A percentile compares a stretch with the other conserved stretches of the same genome.
Conservation (phyloP, 1,284 basidiomycete species). For the Quambalaria eucalypti region DNA sequence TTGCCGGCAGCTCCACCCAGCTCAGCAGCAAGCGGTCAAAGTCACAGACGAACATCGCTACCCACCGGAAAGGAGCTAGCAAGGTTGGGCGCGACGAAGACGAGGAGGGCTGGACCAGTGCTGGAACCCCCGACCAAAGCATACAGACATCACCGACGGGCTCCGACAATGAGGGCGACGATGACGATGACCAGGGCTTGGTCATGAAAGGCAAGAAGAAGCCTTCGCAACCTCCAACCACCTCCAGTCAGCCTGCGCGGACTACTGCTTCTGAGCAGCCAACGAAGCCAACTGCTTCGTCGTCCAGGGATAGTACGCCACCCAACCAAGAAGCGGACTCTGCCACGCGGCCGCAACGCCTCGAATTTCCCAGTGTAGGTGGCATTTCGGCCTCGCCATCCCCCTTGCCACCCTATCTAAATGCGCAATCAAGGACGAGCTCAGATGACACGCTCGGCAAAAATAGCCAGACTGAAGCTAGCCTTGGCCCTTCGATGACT, state of each 20-base stretch:
- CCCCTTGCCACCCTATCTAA: not conserved
- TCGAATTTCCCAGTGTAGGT: not conserved
- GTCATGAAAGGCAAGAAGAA: conserved; percentile 29
- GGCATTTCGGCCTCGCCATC: not conserved
- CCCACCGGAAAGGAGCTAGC: not conserved
- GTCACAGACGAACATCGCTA: conserved; percentile 23
- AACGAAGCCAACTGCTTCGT: not conserved
- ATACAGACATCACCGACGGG: conserved; percentile 12
- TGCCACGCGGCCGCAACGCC: conserved; percentile 2
- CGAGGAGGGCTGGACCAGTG: conserved; percentile 31
- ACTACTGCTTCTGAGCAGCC: conserved; percentile 1
- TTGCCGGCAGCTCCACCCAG: conserved; percentile 19
- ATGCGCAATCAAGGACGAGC: not conserved
- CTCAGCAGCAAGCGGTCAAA: conserved; percentile 27
- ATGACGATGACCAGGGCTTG: conserved; percentile 20
- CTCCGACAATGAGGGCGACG: conserved; percentile 1
- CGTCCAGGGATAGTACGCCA: too few species aligned
- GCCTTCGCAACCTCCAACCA: not conserved
- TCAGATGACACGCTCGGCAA: not conserved
- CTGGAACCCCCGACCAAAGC: conserved; percentile 16
- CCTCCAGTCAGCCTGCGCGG: conserved; percentile 7
- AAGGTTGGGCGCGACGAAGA: conserved; percentile 4
- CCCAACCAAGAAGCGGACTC: not conserved
- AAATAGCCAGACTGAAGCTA: not conserved
- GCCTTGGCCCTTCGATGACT: not conserved